Evolutionary conservation across 805 yeast genomes (phyloP).

Genomic region (Jamesozyma piceae): DNA sequence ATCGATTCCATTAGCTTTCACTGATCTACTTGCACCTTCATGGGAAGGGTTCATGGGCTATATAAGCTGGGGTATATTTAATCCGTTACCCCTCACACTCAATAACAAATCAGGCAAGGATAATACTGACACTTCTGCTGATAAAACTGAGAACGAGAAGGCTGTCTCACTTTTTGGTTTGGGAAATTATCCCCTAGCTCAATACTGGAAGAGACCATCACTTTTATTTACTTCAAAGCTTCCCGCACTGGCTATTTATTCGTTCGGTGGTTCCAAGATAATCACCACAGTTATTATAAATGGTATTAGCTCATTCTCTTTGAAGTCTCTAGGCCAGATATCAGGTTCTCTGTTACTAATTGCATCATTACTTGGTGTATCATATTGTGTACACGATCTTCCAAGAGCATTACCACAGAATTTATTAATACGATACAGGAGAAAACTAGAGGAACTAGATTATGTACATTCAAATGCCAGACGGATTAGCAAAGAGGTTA

Average conservation of each 20-base stretch:
- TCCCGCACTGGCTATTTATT: conserved; percentile 29
- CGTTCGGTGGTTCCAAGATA: conserved; percentile 34
- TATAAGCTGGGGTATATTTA: conserved; percentile 29
- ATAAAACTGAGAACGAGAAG: neutral
- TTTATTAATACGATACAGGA: conserved; percentile 59
- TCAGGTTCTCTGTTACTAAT: conserved; percentile 45
- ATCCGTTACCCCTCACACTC: neutral
- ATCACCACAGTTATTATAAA: conserved; percentile 29
- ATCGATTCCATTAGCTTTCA: conserved; percentile 47
- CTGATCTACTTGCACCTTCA: conserved; percentile 77
- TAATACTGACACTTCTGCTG: conserved; percentile 3
- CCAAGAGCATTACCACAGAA: conserved; percentile 86
- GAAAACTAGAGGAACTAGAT: conserved; percentile 55
- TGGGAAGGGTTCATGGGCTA: conserved; percentile 45
- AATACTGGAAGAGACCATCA: conserved; percentile 28
- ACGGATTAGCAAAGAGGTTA: conserved; percentile 72
- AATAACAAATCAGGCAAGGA: conserved; percentile 4
- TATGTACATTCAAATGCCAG: conserved; percentile 71
- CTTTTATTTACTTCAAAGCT: conserved; percentile 28
- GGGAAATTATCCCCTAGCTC: conserved; percentile 15
- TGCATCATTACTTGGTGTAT: conserved; percentile 43
- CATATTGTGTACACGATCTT: conserved; percentile 66
- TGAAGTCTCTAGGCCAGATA: conserved; percentile 35
- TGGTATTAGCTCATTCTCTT: conserved; percentile 33
- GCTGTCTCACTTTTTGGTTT: conserved; percentile 14